Evolutionary conservation across 2,329 filamentous ascomycete species (phyloP).

Genomic region (Penicillium italicum): DNA sequence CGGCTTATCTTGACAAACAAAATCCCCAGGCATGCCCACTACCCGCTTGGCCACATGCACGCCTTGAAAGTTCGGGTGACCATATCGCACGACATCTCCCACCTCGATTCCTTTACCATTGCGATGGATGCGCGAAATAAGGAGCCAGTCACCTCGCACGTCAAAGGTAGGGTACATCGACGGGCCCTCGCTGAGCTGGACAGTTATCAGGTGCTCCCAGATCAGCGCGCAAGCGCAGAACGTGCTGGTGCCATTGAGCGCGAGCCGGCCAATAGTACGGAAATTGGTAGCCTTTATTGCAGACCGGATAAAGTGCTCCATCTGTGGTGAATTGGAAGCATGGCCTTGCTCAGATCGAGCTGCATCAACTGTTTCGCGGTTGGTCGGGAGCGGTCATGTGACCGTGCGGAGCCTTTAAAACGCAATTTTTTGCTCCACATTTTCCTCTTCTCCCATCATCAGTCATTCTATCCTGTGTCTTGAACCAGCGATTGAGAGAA

Average conservation of each 20-base stretch:
- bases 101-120: slow-evolving; percentile 65
- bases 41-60: slow-evolving; percentile 73
- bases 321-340: slow-evolving; percentile 12
- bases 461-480: not conserved
- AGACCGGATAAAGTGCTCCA: slow-evolving; percentile 32
- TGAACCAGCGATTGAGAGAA: not conserved
- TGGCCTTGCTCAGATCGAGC: slow-evolving; percentile 3
- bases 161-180: slow-evolving; percentile 88
- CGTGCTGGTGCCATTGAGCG: slow-evolving; percentile 32
- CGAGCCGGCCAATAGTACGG: slow-evolving; percentile 25
- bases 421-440: slow-evolving; percentile 1
- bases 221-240: slow-evolving; percentile 38
- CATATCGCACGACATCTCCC: slow-evolving; percentile 81
- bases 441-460: not conserved
- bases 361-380: slow-evolving; percentile 1
- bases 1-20: slow-evolving; percentile 46
- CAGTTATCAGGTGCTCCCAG: slow-evolving; percentile 58
- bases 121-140: slow-evolving; percentile 65
- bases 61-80: slow-evolving; percentile 65
- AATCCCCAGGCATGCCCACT: slow-evolving; percentile 64
- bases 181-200: slow-evolving; percentile 63
- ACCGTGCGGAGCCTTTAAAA: slow-evolving; percentile 13
- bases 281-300: slow-evolving; percentile 24
- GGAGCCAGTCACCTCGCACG: slow-evolving; percentile 62
- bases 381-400: slow-evolving; percentile 14